phyloP scores from a whole-genome alignment of 257 asterid genomes.

The Solanum pimpinellifolium region DNA sequence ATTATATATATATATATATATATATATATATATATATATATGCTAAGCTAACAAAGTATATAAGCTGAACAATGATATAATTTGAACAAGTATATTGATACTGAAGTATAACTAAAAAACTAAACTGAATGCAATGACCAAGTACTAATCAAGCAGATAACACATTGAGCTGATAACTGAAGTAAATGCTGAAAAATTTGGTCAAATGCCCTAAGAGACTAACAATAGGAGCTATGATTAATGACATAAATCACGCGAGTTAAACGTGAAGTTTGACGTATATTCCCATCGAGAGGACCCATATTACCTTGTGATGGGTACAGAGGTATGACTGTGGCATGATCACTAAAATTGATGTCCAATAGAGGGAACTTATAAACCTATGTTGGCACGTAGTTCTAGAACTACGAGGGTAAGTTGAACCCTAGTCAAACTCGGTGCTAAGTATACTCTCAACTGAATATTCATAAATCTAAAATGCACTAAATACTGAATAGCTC shows the following conservation, averaged over 20 bases:
- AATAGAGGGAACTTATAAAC: background rate
- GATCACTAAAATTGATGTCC: background rate
- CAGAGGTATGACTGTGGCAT: background rate
- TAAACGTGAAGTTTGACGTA: background rate
- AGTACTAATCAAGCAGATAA: background rate
- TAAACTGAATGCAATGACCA: background rate
- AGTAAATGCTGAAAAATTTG: background rate
- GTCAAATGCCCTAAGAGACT: background rate
- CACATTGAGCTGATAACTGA: background rate
- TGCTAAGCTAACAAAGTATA: background rate
- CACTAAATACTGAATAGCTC: background rate
- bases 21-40: too few species aligned
- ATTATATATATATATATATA: too few species aligned
- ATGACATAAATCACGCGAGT: background rate
- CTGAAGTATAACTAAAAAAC: background rate
- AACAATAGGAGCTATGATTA: background rate
- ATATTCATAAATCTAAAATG: too few species aligned
- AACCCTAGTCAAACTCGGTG: background rate
- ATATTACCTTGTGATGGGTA: background rate
- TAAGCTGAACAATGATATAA: background rate
- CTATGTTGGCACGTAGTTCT: fast-evolving
- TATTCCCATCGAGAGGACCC: background rate
- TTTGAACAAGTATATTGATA: background rate
- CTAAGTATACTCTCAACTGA: background rate
- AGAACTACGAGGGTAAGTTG: background rate